Evolutionary conservation across 1,284 basidiomycete species (phyloP).

Genomic region (Ceratorhiza oryzae-sativae): DNA sequence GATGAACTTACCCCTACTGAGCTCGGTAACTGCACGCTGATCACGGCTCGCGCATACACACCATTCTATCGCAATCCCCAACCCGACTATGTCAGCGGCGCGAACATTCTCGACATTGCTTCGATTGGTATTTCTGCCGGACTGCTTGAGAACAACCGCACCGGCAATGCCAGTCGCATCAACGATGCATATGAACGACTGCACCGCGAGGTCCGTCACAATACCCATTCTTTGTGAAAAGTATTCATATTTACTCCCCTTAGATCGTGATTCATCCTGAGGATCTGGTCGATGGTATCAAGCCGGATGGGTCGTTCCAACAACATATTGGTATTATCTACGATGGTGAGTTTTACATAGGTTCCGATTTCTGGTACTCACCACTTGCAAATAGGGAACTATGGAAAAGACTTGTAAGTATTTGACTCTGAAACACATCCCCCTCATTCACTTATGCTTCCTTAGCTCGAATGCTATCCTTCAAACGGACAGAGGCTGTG

Average conservation of each 20-base stretch:
- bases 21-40: slow-evolving; percentile 36
- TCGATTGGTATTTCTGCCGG: slow-evolving; percentile 63
- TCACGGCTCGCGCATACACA: slow-evolving; percentile 34
- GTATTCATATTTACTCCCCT: neutral
- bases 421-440: neutral
- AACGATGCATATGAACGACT: slow-evolving; percentile 59
- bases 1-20: slow-evolving; percentile 23
- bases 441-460: neutral
- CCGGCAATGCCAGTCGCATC: slow-evolving; percentile 55
- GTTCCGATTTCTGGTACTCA: neutral
- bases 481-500: slow-evolving; percentile 38
- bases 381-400: slow-evolving; percentile 52
- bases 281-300: slow-evolving; percentile 63
- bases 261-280: slow-evolving; percentile 12
- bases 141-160: slow-evolving; percentile 48
- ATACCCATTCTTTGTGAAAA: slow-evolving; percentile 50
- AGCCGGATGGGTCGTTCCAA: slow-evolving; percentile 67
- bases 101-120: slow-evolving; percentile 67
- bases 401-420: slow-evolving; percentile 65
- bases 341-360: slow-evolving; percentile 53
- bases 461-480: slow-evolving; percentile 40
- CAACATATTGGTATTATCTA: slow-evolving; percentile 68
- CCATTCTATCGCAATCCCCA: slow-evolving; percentile 22
- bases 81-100: slow-evolving; percentile 57
- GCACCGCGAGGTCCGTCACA: slow-evolving; percentile 45